Evolutionary conservation across 768 basidiomycete species (phyloP), one percentile per base, ranked within the genome.

Genomic region (Suillus alpinus): DNA sequence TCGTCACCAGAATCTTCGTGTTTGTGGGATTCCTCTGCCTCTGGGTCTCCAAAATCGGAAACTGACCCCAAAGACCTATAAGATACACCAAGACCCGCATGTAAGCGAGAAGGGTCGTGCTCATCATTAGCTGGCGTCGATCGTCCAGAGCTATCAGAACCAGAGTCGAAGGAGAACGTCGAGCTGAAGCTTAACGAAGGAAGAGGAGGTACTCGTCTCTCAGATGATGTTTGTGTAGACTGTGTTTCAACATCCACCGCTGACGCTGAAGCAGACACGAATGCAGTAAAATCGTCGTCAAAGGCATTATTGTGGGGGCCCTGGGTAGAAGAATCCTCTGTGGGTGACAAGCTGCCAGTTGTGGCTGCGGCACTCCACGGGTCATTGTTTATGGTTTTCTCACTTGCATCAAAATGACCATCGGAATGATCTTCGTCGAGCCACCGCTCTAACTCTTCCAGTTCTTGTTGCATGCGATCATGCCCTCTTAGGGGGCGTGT

Each of bases 271-370:
- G 87, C 88, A 36, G 87, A 86, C 18, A 91, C 81, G 63, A 91
- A 91, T 32, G 83, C 86, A 2, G 86, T 81, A 67, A 94, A 94
- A 70, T 94, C 89, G 67, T 94, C 92, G 58, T 93, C 92, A 65
- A 94, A 85, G 16, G 81, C 78, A 12, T 43, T 32, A 32, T 51
- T 34, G 40, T 57, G 44, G n/a, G 63, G 49, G 49, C 58, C 59
- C 26, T 69, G 85, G 3, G 78, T 79, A 56, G 70, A 66, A 23
- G 69, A 67, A 49, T 49, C 63, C 18, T 66, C 62, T 50, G 49
- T 34, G 9, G 72, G 72, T 23, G 73, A 70, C 6, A 61, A 46
- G 2, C 67, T 69, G 18, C 70, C 72, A 46, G 76, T 68, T 23
- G 70, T 73, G 6, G 68, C 70, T 26, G 64, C 74, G 34, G 73